phyloP scores from a whole-genome alignment of 768 basidiomycete genomes.

The Naganishia onofrii region DNA sequence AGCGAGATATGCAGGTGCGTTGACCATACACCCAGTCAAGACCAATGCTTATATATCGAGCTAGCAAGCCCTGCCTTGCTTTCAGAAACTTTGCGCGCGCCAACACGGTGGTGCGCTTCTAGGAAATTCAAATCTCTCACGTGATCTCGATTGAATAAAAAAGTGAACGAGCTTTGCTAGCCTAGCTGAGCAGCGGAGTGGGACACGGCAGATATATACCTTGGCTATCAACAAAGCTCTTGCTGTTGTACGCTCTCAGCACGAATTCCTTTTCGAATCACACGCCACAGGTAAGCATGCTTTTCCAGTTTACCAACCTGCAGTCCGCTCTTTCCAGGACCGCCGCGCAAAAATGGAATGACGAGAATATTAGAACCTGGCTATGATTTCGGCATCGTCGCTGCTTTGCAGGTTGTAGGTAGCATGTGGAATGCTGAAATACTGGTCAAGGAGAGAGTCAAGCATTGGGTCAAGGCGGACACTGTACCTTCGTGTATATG shows the following conservation, averaged over 20 bases:
- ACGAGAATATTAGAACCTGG: constrained; percentile 25
- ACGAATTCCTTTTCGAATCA: not conserved
- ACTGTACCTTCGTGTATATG: constrained; percentile 21
- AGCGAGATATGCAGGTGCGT: too few relatives aligned
- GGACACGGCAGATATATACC: not conserved
- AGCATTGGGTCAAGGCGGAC: constrained; percentile 21
- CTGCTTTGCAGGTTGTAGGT: not conserved
- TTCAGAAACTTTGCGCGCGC: not conserved
- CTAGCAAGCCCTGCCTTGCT: too few relatives aligned
- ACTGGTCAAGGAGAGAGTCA: constrained; percentile 1
- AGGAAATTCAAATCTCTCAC: not conserved
- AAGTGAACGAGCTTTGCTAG: not conserved
- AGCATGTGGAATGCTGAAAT: constrained; percentile 1
- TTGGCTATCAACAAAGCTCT: not conserved
- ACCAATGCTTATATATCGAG: not conserved
- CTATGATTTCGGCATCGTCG: constrained; percentile 12
- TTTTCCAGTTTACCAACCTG: not conserved
- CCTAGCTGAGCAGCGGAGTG: not conserved
- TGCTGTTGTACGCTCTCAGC: not conserved
- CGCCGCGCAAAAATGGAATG: not conserved
- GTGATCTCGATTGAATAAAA: not conserved
- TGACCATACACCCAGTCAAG: not conserved
- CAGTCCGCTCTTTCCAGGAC: not conserved
- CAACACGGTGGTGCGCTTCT: not conserved
- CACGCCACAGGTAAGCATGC: constrained; percentile 6